Base-by-base conservation (phyloP, 805 yeast species). In the Saccharomycopsis guyanensis region DNA sequence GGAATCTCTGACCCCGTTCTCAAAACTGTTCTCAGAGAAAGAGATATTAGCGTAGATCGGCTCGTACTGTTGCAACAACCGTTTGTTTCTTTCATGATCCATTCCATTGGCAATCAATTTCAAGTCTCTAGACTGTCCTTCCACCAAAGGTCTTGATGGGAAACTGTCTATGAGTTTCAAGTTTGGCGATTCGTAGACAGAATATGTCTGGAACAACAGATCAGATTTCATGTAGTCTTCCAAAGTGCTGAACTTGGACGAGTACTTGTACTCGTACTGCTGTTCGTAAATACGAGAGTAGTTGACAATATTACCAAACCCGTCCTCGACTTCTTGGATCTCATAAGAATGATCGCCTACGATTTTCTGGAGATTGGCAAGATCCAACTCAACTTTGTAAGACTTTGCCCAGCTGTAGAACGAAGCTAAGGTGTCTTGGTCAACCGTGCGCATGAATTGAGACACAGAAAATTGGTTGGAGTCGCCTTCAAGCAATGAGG, bases 241-340 rank as follows among this genome's bases (percentile, higher is more conserved):
- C 3, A 42, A 27, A 7, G 49, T 22, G 3, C n/a, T 3, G 38
- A 16, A 38, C 22, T 38, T 31, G 15, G 38, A 29, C 58, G 3
- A 55, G 46, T 32, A 66, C 20, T 44, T 40, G 24, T 35, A 25
- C 18, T 37, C 31, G 27, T 42, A 35, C 12, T 41, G 41, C 18
- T n/a, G 56, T 3, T 41, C 50, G 38, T 59, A 49, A n/a, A 60
- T 53, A 8, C 54, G 51, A 1, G 69, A 54, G 40, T 62, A 75
- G 36, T 71, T 68, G 39, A 80, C 69, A 4, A 63, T 51, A 52
- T 82, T 82, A 2, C 88, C 88, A 44, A 82, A 65, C 2, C 82
- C 86, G 61, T 82, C 89, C 25, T 74, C 71, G 16, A 82, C 69
- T 46, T 71, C 75, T 44, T 73, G 76, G 31, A 82, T 69, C 37